Evolutionary conservation across 768 basidiomycete genomes (phyloP).

Genomic region (Pholiota molesta): DNA sequence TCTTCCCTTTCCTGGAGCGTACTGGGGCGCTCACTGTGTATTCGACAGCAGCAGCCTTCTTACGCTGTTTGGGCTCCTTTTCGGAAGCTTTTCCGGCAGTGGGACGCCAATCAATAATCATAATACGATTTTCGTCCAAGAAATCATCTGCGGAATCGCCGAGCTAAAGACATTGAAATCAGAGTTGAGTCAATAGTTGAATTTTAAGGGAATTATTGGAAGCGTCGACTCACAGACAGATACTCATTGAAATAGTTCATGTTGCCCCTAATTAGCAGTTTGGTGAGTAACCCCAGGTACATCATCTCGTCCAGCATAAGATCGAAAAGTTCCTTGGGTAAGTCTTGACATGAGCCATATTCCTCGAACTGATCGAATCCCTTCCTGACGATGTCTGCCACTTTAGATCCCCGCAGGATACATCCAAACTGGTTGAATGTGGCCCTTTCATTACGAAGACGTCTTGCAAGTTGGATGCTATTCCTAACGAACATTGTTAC

Average conservation of each 20-base stretch:
- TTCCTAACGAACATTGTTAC: slow-evolving; percentile 60
- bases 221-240: slow-evolving; percentile 42
- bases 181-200: neutral
- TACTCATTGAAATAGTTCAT: slow-evolving; percentile 57
- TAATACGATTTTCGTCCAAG: slow-evolving; percentile 22
- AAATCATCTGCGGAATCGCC: slow-evolving; percentile 35
- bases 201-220: neutral
- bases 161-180: slow-evolving; percentile 27
- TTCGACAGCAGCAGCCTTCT: slow-evolving; percentile 20
- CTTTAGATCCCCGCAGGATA: slow-evolving; percentile 68
- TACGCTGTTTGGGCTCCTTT: slow-evolving; percentile 24
- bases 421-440: slow-evolving; percentile 63
- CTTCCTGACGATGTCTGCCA: slow-evolving; percentile 44
- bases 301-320: slow-evolving; percentile 63
- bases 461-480: slow-evolving; percentile 60
- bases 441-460: slow-evolving; percentile 37
- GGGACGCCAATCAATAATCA: slow-evolving; percentile 37
- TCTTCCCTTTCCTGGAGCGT: slow-evolving; percentile 28
- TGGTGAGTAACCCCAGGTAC: slow-evolving; percentile 49
- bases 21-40: slow-evolving; percentile 26
- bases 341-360: slow-evolving; percentile 57
- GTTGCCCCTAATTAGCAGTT: slow-evolving; percentile 45
- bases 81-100: slow-evolving; percentile 28
- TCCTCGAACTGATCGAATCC: slow-evolving; percentile 48
- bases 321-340: slow-evolving; percentile 60